Base-by-base conservation (phyloP, 345 rosid genomes). In the Eucalyptus sp. region DNA sequence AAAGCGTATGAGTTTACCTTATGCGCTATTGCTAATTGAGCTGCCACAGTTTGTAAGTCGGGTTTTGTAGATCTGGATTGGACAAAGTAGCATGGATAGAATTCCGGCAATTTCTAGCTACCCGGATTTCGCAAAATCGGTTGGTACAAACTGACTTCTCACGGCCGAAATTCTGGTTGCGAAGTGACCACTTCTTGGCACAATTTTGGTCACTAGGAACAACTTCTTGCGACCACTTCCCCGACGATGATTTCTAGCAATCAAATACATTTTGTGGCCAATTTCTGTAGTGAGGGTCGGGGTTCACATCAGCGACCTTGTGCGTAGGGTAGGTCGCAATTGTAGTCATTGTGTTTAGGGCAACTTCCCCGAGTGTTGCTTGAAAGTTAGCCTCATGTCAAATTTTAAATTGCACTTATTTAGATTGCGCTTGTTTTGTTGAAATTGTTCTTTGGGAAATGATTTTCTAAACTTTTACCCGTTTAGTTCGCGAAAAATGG, bases 401-500 rank as follows among this genome's bases (percentile, higher is more conserved):
- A 31, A 8, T 33, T 10, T 68, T 68, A 68, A 68, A 16, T 31
- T 16, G 24, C 3, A 15, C 10, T 52, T 52, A 52, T 52, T 52
- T 3, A 52, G 58, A 10, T 52, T 52, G 58, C 2, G 58, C 7
- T 52, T 52, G 58, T 52, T 52, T 52, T 52, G 1, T 52, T 7
- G 4, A 52, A 52, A 18, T 1, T 52, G 10, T 52, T 52, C 4
- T 52, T 52, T 4, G 7, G 0, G 2, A 52, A 52, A 7, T 52
- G 24, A 52, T 52, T 52, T 52, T 52, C 58, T 18, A 52, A 7
- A 52, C 58, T 52, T 52, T 52, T 52, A 52, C 58, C 58, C 58
- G 0, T 52, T 3, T 3, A 20, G 10, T 52, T 52, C 2, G 2
- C 2, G 1, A 52, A 52, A 52, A 20, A 52, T 3, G 10, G 10